Conservation (phyloP, 2,329 filamentous ascomycete genomes). For the Microcera coccophila region DNA sequence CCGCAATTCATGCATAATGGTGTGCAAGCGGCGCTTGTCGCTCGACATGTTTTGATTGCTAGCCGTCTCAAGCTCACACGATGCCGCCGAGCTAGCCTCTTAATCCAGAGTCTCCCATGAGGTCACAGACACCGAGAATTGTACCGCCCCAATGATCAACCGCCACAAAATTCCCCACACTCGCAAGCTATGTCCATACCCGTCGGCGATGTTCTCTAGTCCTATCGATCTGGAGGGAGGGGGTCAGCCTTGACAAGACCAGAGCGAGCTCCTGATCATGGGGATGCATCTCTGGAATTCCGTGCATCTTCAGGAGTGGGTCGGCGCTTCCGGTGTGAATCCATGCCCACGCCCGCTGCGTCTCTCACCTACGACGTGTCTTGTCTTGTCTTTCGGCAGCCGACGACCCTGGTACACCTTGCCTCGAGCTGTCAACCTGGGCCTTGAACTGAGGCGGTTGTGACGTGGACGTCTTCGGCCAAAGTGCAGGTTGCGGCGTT, state of each 20-base stretch:
- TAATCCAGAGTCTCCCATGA: neutral
- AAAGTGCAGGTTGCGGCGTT: too few species aligned
- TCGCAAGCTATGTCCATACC: neutral
- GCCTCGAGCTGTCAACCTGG: too few species aligned
- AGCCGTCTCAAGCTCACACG: neutral
- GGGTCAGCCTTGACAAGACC: constrained; percentile 23
- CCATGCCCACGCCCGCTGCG: too few species aligned
- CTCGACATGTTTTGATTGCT: neutral
- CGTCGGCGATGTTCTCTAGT: neutral
- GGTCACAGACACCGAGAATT: neutral
- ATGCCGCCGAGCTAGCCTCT: neutral
- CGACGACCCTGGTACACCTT: too few species aligned
- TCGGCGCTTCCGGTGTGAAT: too few species aligned
- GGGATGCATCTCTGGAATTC: too few species aligned
- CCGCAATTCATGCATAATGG: neutral
- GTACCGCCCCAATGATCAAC: neutral
- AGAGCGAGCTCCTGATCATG: constrained; percentile 16
- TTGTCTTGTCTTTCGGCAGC: too few species aligned
- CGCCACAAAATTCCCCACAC: neutral
- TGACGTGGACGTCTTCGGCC: too few species aligned
- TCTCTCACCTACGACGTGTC: too few species aligned
- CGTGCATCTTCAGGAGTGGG: too few species aligned
- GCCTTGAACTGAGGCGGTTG: too few species aligned
- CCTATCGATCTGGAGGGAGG: constrained; percentile 7
- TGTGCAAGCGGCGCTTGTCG: neutral